phyloP scores from a whole-genome alignment of 2,329 filamentous ascomycete species.

The Juglanconis sp. region DNA sequence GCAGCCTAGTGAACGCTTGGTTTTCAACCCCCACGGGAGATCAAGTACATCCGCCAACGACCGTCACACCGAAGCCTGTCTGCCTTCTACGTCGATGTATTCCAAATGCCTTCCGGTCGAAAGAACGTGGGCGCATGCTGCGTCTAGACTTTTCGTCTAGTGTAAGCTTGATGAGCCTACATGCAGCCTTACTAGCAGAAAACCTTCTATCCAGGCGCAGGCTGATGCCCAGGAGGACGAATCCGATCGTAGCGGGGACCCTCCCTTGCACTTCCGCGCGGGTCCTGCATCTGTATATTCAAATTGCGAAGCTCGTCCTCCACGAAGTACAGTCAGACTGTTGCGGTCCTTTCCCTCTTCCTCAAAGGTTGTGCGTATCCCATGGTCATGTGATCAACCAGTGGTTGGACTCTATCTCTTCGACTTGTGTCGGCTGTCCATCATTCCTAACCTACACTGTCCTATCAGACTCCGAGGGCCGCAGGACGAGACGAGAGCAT shows the following conservation, averaged over 20 bases:
- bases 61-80: no score
- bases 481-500: not conserved
- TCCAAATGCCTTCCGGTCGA: not conserved
- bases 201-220: not conserved
- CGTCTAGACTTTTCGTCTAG: not conserved
- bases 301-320: constrained; percentile 10
- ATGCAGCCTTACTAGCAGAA: not conserved
- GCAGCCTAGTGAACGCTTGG: no score
- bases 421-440: not conserved
- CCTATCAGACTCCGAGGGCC: not conserved
- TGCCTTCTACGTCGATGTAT: not conserved
- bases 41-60: no score
- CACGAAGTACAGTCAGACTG: not conserved
- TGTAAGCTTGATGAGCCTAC: not conserved
- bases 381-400: not conserved
- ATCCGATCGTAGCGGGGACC: not conserved
- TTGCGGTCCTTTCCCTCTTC: not conserved
- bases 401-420: not conserved
- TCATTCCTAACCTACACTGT: not conserved
- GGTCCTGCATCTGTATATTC: not conserved
- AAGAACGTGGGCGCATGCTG: not conserved
- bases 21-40: no score
- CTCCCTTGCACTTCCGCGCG: not conserved
- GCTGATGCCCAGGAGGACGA: not conserved
- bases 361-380: not conserved